A percentile compares a stretch with the other conserved stretches of the same genome.
Evolutionary conservation across 306 rosid genomes (phyloP).

Genomic region (Vigna angularis): DNA sequence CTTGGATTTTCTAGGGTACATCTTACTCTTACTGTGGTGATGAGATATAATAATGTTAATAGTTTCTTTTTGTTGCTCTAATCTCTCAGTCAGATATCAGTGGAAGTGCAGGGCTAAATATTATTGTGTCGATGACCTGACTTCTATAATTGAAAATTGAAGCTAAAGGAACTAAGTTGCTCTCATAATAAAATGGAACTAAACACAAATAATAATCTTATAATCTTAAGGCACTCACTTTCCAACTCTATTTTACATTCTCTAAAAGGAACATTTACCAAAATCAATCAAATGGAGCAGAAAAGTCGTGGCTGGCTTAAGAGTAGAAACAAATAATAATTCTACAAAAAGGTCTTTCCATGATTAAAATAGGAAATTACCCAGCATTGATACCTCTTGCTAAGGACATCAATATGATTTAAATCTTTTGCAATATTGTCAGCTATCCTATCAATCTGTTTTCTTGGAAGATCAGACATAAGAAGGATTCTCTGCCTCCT

Average conservation of each 20-base stretch:
- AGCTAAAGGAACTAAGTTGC: conserved; percentile 8
- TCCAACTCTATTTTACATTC: not conserved
- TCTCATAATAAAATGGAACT: not conserved
- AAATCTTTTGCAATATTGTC: conserved; percentile 81
- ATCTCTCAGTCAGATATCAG: conserved; percentile 3
- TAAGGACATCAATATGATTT: conserved; percentile 81
- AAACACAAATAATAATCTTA: conserved; percentile 8
- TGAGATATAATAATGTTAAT: not conserved
- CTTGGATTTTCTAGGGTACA: not conserved
- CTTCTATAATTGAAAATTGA: not conserved
- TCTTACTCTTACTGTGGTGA: not conserved
- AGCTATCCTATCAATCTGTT: conserved; percentile 87
- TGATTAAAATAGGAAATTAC: conserved; percentile 42
- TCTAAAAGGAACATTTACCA: not conserved
- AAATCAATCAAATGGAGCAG: conserved; percentile 25
- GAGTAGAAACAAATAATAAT: conserved; percentile 26
- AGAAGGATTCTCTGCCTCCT: conserved; percentile 97
- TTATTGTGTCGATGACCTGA: not conserved
- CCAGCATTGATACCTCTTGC: conserved; percentile 77
- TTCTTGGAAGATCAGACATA: conserved; percentile 96
- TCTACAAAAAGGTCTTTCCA: conserved; percentile 21
- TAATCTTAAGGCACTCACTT: not conserved
- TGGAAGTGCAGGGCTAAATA: not conserved
- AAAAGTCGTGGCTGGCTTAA: not conserved
- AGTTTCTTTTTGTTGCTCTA: conserved; percentile 7